Evolutionary conservation across 352 stramenopile species (phyloP).

Genomic region (Pythium plurisporium): DNA sequence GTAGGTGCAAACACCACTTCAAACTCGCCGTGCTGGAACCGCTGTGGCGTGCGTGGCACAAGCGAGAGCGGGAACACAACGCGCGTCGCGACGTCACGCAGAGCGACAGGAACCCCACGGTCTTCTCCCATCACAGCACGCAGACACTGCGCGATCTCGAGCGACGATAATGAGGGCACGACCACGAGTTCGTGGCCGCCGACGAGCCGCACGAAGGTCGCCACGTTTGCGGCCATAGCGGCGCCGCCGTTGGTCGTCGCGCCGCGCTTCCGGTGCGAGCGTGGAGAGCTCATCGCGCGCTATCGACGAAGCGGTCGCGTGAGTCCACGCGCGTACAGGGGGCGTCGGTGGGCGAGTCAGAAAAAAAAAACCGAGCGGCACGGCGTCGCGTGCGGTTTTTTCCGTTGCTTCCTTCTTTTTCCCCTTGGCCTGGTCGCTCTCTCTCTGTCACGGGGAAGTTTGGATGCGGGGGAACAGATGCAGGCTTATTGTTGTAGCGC

Average conservation of each 20-base stretch:
- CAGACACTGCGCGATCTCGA: constrained; percentile 13
- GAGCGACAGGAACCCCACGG: constrained; percentile 17
- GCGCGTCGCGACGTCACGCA: constrained; percentile 25
- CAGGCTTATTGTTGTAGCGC: no score
- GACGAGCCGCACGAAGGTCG: constrained; percentile 1
- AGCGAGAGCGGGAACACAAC: constrained; percentile 74
- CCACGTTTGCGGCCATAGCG: not conserved
- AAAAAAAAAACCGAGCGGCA: not conserved
- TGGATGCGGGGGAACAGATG: no score
- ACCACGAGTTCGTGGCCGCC: constrained; percentile 19
- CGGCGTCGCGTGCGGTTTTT: not conserved
- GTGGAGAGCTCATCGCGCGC: constrained; percentile 8
- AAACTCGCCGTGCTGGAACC: constrained; percentile 48
- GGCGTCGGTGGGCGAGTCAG: not conserved
- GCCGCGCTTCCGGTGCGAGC: not conserved
- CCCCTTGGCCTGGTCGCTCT: no score
- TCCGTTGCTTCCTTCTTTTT: no score
- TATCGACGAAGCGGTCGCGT: not conserved
- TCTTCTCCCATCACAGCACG: not conserved
- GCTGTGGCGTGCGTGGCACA: constrained; percentile 39
- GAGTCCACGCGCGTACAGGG: not conserved
- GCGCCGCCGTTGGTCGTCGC: not conserved
- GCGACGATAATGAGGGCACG: constrained; percentile 1
- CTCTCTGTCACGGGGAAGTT: no score
- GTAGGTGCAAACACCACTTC: constrained; percentile 30